A percentile compares a stretch with the other conserved stretches of the same genome.
Conservation (phyloP, 768 basidiomycete genomes). For the Lactifluus volemus region DNA sequence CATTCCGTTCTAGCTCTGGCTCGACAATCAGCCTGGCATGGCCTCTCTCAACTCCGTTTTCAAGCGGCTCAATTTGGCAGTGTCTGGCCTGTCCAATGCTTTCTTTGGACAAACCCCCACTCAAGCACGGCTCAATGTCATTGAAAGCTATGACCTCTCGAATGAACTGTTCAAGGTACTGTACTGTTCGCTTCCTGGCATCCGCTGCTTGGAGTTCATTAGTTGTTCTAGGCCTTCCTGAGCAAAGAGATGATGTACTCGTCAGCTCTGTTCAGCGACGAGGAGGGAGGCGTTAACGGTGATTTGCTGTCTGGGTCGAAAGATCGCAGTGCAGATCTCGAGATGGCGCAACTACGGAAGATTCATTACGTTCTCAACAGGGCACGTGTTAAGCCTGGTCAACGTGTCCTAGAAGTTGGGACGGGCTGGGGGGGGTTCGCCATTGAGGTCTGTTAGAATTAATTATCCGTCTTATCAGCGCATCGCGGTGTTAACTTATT, state of each 20-base stretch:
- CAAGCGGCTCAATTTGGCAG: slow-evolving; percentile 21
- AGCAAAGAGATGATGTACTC: slow-evolving; percentile 94
- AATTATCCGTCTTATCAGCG: slow-evolving; percentile 1
- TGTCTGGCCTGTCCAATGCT: slow-evolving; percentile 42
- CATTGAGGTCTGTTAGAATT: slow-evolving; percentile 52
- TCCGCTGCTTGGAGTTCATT: background rate
- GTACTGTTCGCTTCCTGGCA: slow-evolving; percentile 23
- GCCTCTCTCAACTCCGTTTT: slow-evolving; percentile 22
- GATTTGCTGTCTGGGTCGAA: slow-evolving; percentile 34
- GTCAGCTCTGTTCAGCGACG: slow-evolving; percentile 74
- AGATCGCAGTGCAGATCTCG: slow-evolving; percentile 49
- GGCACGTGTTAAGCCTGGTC: slow-evolving; percentile 68
- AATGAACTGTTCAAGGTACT: slow-evolving; percentile 73
- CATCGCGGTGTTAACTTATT: background rate
- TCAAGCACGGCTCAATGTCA: slow-evolving; percentile 66
- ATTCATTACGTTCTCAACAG: slow-evolving; percentile 71
- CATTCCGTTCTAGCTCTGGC: slow-evolving; percentile 25
- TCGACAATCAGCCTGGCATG: slow-evolving; percentile 27
- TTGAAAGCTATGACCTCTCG: slow-evolving; percentile 84
- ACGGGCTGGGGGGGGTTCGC: slow-evolving; percentile 92
- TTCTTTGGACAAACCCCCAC: slow-evolving; percentile 67
- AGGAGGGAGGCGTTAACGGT: slow-evolving; percentile 72
- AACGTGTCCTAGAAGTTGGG: slow-evolving; percentile 84
- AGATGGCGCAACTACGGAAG: slow-evolving; percentile 77
- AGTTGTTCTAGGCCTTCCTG: slow-evolving; percentile 52